phyloP scores from a whole-genome alignment of 768 basidiomycete genomes.

The Dendrothele bispora region DNA sequence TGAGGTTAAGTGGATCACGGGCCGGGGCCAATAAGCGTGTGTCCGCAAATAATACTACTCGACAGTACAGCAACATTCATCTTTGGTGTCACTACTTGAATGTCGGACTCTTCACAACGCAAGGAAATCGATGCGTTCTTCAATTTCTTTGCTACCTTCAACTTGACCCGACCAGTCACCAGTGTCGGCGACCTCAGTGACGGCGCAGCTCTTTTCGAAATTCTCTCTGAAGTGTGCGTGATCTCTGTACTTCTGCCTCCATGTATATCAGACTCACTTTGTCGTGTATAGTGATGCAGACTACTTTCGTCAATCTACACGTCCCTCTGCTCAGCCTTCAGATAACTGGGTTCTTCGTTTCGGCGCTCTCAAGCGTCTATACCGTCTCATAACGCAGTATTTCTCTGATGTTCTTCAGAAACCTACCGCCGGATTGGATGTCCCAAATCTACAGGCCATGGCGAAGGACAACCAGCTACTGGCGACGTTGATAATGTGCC shows the following conservation, averaged over 20 bases:
- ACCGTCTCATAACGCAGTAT: constrained; percentile 87
- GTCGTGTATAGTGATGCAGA: constrained; percentile 60
- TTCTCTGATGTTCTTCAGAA: constrained; percentile 83
- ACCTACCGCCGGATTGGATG: constrained; percentile 73
- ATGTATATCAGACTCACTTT: constrained; percentile 6
- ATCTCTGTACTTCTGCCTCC: constrained; percentile 2
- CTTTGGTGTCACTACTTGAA: constrained; percentile 11
- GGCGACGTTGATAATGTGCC: constrained; percentile 74
- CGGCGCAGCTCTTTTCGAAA: constrained; percentile 72
- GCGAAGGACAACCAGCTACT: constrained; percentile 70
- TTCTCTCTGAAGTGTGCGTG: constrained; percentile 75
- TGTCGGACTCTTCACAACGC: constrained; percentile 38
- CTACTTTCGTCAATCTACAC: constrained; percentile 69
- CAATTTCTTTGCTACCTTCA: constrained; percentile 76
- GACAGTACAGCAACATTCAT: background rate
- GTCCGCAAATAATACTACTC: background rate
- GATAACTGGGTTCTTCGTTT: constrained; percentile 93
- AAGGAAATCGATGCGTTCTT: constrained; percentile 82
- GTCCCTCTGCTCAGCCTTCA: constrained; percentile 59
- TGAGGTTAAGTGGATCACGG: background rate
- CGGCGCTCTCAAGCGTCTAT: constrained; percentile 78
- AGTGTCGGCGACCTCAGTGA: constrained; percentile 75
- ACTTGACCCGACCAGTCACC: constrained; percentile 62
- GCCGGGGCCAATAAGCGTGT: background rate
- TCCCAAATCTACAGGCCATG: constrained; percentile 85